Conservation (phyloP, 345 rosid species). For the Syzygium jambos region DNA sequence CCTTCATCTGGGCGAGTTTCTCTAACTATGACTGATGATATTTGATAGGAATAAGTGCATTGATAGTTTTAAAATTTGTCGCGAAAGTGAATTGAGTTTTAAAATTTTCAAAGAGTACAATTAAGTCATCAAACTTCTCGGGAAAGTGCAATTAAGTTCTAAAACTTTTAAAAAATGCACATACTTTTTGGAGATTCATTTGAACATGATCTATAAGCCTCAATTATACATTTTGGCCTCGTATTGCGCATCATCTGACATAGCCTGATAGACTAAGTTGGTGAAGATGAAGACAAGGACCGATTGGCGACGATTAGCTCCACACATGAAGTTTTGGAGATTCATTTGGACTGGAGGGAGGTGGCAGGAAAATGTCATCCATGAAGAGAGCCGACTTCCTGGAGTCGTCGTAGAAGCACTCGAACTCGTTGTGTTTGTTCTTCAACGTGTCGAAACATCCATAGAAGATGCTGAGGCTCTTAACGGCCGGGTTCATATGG, state of each 20-base stretch:
- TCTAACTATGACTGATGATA: too few species aligned
- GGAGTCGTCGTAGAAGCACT: not conserved
- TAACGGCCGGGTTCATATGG: not conserved
- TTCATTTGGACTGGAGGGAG: not conserved
- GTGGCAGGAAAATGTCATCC: not conserved
- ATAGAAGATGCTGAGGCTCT: not conserved
- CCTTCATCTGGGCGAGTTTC: too few species aligned
- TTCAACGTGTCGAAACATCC: constrained; percentile 1
- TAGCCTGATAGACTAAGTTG: not conserved
- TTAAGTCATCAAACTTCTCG: too few species aligned
- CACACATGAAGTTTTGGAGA: not conserved
- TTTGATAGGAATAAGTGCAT: too few species aligned
- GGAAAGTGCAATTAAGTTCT: too few species aligned
- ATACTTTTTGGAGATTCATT: too few species aligned
- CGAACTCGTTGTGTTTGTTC: not conserved
- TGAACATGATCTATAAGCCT: too few species aligned
- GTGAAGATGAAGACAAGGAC: not conserved
- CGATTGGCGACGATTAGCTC: constrained; percentile 7
- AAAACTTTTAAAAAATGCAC: too few species aligned
- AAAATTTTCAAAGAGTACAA: too few species aligned
- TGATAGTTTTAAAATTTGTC: too few species aligned
- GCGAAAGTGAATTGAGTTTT: too few species aligned
- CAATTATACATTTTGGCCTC: not conserved
- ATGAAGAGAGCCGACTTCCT: not conserved
- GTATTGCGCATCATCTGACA: not conserved